Percentiles rank a stretch among this genome's conserved stretches.
Conservation (phyloP, 2,329 filamentous ascomycete genomes). For the Sporothrix variecibatus region DNA sequence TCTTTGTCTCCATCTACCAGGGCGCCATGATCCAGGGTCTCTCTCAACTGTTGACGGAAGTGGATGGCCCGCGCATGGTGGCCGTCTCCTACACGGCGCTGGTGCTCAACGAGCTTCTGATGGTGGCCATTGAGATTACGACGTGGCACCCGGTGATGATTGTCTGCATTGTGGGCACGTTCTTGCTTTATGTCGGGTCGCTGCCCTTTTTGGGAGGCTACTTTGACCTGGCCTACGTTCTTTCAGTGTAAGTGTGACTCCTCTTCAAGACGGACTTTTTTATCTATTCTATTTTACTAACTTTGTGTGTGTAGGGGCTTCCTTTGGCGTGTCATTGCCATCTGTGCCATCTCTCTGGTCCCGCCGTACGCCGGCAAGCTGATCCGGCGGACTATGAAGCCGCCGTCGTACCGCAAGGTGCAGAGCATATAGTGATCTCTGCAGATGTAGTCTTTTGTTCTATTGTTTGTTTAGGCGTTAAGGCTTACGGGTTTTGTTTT, state of each 20-base stretch:
- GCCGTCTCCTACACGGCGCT: slow-evolving; percentile 89
- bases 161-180: slow-evolving; percentile 77
- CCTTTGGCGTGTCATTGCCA: slow-evolving; percentile 81
- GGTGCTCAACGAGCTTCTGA: slow-evolving; percentile 90
- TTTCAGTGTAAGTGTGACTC: slow-evolving; percentile 60
- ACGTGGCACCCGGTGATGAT: slow-evolving; percentile 98
- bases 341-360: slow-evolving; percentile 76
- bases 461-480: neutral
- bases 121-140: slow-evolving; percentile 95
- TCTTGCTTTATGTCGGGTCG: slow-evolving; percentile 74
- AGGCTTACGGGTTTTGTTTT: neutral
- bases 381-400: slow-evolving; percentile 80
- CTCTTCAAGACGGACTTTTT: neutral
- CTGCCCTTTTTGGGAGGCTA: slow-evolving; percentile 88
- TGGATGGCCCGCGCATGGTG: slow-evolving; percentile 75
- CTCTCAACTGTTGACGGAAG: slow-evolving; percentile 80
- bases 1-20: slow-evolving; percentile 92
- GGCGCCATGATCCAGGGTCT: slow-evolving; percentile 95
- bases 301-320: slow-evolving; percentile 62
- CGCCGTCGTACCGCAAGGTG: slow-evolving; percentile 93
- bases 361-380: slow-evolving; percentile 88
- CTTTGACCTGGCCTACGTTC: slow-evolving; percentile 79
- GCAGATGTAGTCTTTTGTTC: neutral
- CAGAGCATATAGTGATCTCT: slow-evolving; percentile 59
- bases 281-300: neutral